Conservation (phyloP, 2,329 filamentous ascomycete genomes). For the Proliferodiscus dingleyae region DNA sequence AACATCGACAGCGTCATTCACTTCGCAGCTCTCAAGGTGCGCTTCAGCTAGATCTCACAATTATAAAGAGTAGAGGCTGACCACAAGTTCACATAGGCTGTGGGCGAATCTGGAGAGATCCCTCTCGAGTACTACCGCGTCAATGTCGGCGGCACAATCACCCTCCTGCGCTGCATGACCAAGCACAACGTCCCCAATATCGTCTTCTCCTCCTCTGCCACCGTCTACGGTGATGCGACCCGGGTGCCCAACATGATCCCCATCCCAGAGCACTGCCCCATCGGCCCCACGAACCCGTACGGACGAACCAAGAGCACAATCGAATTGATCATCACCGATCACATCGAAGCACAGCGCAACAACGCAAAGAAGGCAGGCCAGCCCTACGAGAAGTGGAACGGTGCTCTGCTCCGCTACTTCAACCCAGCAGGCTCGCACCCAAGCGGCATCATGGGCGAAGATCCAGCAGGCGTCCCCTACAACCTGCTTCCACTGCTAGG, state of each 20-base stretch:
- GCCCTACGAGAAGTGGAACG: slow-evolving; percentile 81
- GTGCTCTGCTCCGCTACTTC: slow-evolving; percentile 90
- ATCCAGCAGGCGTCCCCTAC: slow-evolving; percentile 91
- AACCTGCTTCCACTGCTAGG: slow-evolving; percentile 92
- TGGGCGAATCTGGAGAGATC: slow-evolving; percentile 90
- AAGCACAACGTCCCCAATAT: slow-evolving; percentile 92
- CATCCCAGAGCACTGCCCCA: slow-evolving; percentile 93
- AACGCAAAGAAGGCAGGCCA: slow-evolving; percentile 77
- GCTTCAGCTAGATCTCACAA: too few relatives aligned
- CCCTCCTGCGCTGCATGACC: slow-evolving; percentile 80
- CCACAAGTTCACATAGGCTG: slow-evolving; percentile 75
- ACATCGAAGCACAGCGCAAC: slow-evolving; percentile 79
- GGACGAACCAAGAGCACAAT: slow-evolving; percentile 93
- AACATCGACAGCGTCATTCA: slow-evolving; percentile 98
- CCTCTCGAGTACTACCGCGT: slow-evolving; percentile 97
- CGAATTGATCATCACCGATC: slow-evolving; percentile 87
- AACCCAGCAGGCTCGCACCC: slow-evolving; percentile 95
- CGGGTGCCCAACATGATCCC: slow-evolving; percentile 97
- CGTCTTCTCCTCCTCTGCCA: slow-evolving; percentile 97
- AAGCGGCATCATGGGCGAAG: slow-evolving; percentile 95
- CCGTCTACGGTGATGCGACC: slow-evolving; percentile 96
- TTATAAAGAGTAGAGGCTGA: too few relatives aligned
- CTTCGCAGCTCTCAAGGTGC: slow-evolving; percentile 93
- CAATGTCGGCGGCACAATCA: slow-evolving; percentile 90
- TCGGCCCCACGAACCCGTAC: slow-evolving; percentile 95